phyloP scores from a whole-genome alignment of 805 yeast species.

The Clavispora vitiphila region DNA sequence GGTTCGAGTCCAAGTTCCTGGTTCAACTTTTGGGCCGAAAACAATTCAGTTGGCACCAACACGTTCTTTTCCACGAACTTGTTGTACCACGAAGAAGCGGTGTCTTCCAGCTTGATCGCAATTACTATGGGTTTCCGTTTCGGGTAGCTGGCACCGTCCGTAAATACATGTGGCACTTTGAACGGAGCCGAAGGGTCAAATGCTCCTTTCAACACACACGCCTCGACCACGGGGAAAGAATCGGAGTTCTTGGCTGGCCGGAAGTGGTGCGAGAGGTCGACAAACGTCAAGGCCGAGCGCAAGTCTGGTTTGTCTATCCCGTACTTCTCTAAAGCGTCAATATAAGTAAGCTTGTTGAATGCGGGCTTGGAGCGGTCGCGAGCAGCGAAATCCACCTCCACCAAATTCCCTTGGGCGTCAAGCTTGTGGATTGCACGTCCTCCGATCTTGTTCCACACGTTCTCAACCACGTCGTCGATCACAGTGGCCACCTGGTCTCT shows the following conservation, averaged over 20 bases:
- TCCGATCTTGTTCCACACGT: constrained; percentile 51
- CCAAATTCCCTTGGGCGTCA: constrained; percentile 26
- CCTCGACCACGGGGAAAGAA: constrained; percentile 70
- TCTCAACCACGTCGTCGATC: constrained; percentile 52
- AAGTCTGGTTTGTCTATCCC: constrained; percentile 97
- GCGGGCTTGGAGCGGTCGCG: constrained; percentile 12
- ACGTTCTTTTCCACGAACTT: constrained; percentile 28
- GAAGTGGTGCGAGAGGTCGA: constrained; percentile 41
- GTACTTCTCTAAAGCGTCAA: constrained; percentile 62
- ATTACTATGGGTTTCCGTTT: constrained; percentile 55
- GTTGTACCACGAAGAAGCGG: constrained; percentile 40
- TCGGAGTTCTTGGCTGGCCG: constrained; percentile 21
- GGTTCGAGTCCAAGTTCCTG: constrained; percentile 37
- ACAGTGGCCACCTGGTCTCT: constrained; percentile 59
- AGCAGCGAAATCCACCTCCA: constrained; percentile 13
- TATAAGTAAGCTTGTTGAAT: constrained; percentile 50
- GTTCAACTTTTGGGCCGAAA: constrained; percentile 14
- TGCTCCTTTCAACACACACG: constrained; percentile 55
- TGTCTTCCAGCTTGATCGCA: constrained; percentile 42
- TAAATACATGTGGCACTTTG: constrained; percentile 34
- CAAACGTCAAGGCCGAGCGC: constrained; percentile 53
- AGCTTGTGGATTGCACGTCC: constrained; percentile 34
- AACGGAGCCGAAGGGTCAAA: constrained; percentile 21
- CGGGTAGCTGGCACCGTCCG: constrained; percentile 42
- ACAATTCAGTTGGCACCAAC: constrained; percentile 11